phyloP scores from a whole-genome alignment of 2,329 filamentous ascomycete species.

The Pyrenophora seminiperda region DNA sequence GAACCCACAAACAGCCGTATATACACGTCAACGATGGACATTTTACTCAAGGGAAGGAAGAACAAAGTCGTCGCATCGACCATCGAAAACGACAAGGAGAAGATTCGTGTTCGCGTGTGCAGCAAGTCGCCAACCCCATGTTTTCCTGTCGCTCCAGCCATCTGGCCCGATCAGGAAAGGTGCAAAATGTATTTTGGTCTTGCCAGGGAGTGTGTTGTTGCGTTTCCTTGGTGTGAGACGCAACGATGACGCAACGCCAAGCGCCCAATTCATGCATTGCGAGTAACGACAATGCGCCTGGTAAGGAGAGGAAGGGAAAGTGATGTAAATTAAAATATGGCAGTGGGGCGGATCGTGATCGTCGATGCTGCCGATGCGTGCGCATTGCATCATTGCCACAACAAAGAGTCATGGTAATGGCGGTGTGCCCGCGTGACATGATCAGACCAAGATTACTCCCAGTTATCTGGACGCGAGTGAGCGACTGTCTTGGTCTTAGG shows the following conservation, averaged over 20 bases:
- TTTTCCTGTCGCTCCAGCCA: conserved; percentile 15
- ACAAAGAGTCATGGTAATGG: conserved; percentile 14
- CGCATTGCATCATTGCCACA: conserved; percentile 10
- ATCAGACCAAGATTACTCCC: conserved; percentile 23
- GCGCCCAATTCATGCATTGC: conserved; percentile 37
- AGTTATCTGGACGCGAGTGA: conserved; percentile 41
- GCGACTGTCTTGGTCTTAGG: conserved; percentile 32
- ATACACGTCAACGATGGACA: conserved; percentile 25
- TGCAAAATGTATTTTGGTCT: conserved; percentile 20
- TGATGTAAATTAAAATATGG: conserved; percentile 38
- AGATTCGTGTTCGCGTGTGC: conserved; percentile 24
- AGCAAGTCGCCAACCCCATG: conserved; percentile 8
- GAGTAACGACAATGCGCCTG: conserved; percentile 27
- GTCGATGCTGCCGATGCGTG: conserved; percentile 11
- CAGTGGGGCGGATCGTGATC: conserved; percentile 21
- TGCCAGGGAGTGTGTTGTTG: conserved; percentile 10
- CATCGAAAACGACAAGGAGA: conserved; percentile 5
- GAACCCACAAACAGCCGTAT: conserved; percentile 21
- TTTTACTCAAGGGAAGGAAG: conserved; percentile 27
- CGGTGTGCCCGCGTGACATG: conserved; percentile 10
- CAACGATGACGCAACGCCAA: conserved; percentile 37
- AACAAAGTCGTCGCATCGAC: conserved; percentile 18
- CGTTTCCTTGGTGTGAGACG: conserved; percentile 22
- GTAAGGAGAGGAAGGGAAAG: conserved; percentile 28
- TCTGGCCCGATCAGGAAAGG: conserved; percentile 18